Evolutionary conservation across 495 filamentous ascomycete species (phyloP), one percentile per base, ranked within the genome.

Genomic region (Daldinia childiae): DNA sequence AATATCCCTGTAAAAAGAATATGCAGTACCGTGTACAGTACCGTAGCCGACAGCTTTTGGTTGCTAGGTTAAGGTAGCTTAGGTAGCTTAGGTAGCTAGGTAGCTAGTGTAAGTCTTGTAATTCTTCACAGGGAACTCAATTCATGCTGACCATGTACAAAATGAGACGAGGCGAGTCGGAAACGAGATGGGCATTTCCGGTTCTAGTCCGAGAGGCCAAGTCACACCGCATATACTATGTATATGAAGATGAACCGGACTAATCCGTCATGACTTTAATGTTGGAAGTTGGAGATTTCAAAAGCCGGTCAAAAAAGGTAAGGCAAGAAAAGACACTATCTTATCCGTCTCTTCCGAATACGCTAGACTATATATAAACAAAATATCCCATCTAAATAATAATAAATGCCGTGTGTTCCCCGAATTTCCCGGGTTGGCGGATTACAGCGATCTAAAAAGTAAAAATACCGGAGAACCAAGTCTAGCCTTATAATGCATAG

Each of bases 391-490:
- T 11, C 3, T 30, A 39, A 26, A 36, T 29, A 12, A 59, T 17
- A 27, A 43, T 54, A 68, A 67, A 72, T 68, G 50, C 69, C 69
- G 69, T 58, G 36, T 57, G 41, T 64, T 72, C 57, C 56, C 69
- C 69, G 69, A 68, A 55, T 41, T 68, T 12, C 60, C 60, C 64
- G 69, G 64, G 45, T 54, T 36, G 38, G 29, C 50, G 27, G 55
- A 24, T 12, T 58, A 52, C 43, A 63, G 54, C 66, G 60, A 64
- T 51, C 60, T 69, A 69, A 59, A 41, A 29, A 27, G 14, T 21
- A 48, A 50, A 61, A 61, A 56, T 29, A 45, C 38, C 14, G 39
- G 52, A 34, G 36, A 56, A 41, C 7, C 8, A 61, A 61, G 15
- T 51, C 41, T 58, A 64, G 58, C 66, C 54, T 59, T 64, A 64